Evolutionary conservation across 495 filamentous ascomycete species (phyloP).

Genomic region (Symbiotaphrina buchneri): DNA sequence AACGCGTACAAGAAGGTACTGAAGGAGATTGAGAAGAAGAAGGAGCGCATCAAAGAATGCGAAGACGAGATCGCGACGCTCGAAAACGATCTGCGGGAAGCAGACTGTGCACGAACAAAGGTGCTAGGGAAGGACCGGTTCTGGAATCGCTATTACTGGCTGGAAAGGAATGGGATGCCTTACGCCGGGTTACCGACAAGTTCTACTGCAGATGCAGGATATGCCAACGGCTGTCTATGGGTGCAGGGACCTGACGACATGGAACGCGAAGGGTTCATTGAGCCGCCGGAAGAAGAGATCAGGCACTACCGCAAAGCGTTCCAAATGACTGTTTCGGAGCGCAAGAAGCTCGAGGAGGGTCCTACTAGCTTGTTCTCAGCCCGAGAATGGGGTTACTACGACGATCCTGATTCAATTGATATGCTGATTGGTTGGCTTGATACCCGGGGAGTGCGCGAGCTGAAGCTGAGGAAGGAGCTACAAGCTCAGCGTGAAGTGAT

Average conservation of each 20-base stretch:
- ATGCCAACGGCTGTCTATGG: constrained; percentile 90
- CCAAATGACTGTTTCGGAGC: constrained; percentile 59
- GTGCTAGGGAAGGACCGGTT: constrained; percentile 83
- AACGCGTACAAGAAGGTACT: constrained; percentile 68
- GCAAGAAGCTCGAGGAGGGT: constrained; percentile 74
- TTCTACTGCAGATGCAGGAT: constrained; percentile 67
- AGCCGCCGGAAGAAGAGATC: constrained; percentile 44
- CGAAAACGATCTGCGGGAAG: constrained; percentile 82
- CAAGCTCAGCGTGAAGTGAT: constrained; percentile 57
- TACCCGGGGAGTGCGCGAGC: constrained; percentile 56
- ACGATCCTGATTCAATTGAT: constrained; percentile 54
- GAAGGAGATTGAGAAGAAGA: constrained; percentile 70
- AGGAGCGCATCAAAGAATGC: constrained; percentile 50
- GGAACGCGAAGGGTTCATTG: constrained; percentile 68
- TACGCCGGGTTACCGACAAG: constrained; percentile 71
- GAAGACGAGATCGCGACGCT: constrained; percentile 66
- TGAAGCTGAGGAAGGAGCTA: constrained; percentile 69
- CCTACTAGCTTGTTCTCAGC: constrained; percentile 55
- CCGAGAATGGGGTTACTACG: constrained; percentile 75
- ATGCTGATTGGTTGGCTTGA: constrained; percentile 76
- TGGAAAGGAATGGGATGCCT: constrained; percentile 96
- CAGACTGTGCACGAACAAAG: constrained; percentile 74
- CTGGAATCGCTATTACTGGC: constrained; percentile 98
- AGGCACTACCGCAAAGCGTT: constrained; percentile 38
- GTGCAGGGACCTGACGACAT: constrained; percentile 85